Conservation (phyloP, 805 yeast genomes). For the Schwanniomyces pseudopolymorphus region DNA sequence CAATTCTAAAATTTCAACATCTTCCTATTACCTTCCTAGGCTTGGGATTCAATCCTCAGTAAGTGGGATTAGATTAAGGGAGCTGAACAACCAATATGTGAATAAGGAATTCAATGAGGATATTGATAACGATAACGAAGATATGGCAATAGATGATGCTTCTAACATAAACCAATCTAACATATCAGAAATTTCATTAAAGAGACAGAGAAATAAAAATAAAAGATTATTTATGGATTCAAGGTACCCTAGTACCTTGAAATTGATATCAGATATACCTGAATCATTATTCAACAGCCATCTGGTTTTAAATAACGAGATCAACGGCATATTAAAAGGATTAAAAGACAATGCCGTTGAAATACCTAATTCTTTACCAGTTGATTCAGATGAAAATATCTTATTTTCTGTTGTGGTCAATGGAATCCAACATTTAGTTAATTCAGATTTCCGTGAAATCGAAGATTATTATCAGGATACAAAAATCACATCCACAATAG, state of each 20-base stretch:
- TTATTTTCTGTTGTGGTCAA: conserved; percentile 37
- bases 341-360: conserved; percentile 24
- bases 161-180: conserved; percentile 12
- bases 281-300: conserved; percentile 35
- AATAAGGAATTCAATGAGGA: conserved; percentile 21
- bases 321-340: conserved; percentile 25
- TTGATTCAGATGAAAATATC: conserved; percentile 38
- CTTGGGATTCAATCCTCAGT: conserved; percentile 65
- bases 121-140: conserved; percentile 50
- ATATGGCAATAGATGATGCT: conserved; percentile 33
- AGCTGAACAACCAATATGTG: conserved; percentile 10
- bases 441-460: conserved; percentile 1
- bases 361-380: conserved; percentile 21
- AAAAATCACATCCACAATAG: conserved; percentile 29
- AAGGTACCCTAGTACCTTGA: conserved; percentile 37
- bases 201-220: conserved; percentile 30
- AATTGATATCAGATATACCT: conserved; percentile 33
- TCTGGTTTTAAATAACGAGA: conserved; percentile 28
- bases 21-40: conserved; percentile 56
- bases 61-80: conserved; percentile 46
- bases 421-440: conserved; percentile 24
- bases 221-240: conserved; percentile 28
- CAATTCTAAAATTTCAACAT: conserved; percentile 38
- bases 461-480: conserved; percentile 10
- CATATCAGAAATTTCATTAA: conserved; percentile 29